Conservation (phyloP, 805 yeast species). For the Zygotorulaspora chibaensis region DNA sequence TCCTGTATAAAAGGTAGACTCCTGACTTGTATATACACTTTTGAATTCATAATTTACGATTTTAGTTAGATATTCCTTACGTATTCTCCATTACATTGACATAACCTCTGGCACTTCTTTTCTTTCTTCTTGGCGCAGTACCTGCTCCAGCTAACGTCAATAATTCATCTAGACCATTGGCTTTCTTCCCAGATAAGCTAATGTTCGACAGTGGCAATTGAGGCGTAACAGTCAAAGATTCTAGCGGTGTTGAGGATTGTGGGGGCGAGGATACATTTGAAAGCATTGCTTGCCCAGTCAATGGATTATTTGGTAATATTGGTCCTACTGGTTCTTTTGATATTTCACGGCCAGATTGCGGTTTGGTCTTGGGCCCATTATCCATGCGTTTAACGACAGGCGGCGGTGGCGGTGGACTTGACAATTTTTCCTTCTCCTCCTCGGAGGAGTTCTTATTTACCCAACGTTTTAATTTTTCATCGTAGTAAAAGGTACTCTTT, state of each 20-base stretch:
- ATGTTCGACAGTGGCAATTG: constrained; percentile 21
- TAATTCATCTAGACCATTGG: constrained; percentile 46
- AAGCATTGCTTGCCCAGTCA: constrained; percentile 33
- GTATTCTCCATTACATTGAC: constrained; percentile 56
- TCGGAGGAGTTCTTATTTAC: constrained; percentile 62
- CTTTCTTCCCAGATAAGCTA: constrained; percentile 32
- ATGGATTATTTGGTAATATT: constrained; percentile 34
- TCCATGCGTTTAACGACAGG: constrained; percentile 39
- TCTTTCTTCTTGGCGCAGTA: constrained; percentile 37
- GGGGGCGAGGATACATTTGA: not conserved
- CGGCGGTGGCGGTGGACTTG: constrained; percentile 67
- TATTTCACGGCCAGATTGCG: constrained; percentile 37
- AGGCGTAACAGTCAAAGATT: constrained; percentile 6
- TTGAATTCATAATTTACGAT: not conserved
- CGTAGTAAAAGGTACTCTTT: constrained; percentile 63
- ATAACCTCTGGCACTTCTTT: constrained; percentile 53
- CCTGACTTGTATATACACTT: constrained; percentile 4
- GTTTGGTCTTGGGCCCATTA: constrained; percentile 33
- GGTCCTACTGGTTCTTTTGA: constrained; percentile 25
- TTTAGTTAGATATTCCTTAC: constrained; percentile 5
- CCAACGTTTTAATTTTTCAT: constrained; percentile 84
- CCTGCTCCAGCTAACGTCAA: constrained; percentile 37
- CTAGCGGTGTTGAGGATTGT: not conserved
- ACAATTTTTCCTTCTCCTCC: constrained; percentile 54
- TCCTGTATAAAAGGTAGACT: constrained; percentile 5